Evolutionary conservation across 148 eudicot species (phyloP).

Genomic region (Dysphania ambrosioides): DNA sequence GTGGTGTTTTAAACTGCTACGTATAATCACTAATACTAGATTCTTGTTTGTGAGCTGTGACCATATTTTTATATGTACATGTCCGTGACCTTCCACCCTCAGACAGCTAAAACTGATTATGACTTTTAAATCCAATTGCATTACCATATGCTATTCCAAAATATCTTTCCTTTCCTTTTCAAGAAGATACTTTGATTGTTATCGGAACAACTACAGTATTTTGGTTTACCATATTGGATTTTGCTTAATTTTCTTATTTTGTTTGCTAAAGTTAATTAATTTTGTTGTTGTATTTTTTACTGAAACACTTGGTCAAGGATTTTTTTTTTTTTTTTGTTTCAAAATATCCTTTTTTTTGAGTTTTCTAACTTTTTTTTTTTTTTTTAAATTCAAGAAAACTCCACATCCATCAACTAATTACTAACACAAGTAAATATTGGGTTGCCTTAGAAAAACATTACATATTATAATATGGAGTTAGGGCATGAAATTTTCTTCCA

Average conservation of each 20-base stretch:
- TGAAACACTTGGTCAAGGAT: not conserved
- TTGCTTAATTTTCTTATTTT: not conserved
- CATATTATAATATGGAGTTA: no score
- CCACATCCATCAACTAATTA: no score
- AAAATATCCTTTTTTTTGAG: no score
- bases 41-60: constrained; percentile 16
- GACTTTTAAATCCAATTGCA: constrained; percentile 17
- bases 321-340: no score
- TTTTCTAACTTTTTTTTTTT: no score
- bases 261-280: not conserved
- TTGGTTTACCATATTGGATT: not conserved
- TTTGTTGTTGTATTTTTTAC: not conserved
- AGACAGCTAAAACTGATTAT: constrained; percentile 22
- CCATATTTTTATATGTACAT: not conserved
- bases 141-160: not conserved
- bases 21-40: not conserved
- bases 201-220: not conserved
- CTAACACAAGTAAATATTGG: no score
- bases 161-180: constrained; percentile 24
- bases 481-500: no score
- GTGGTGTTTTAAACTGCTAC: constrained; percentile 9
- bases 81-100: constrained; percentile 13
- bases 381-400: no score
- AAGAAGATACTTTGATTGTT: constrained; percentile 23
- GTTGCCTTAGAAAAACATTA: no score